Percentiles rank a stretch among this genome's conserved stretches.
Evolutionary conservation across 2,329 filamentous ascomycete species (phyloP).

Genomic region (Sporothrix curviconia): DNA sequence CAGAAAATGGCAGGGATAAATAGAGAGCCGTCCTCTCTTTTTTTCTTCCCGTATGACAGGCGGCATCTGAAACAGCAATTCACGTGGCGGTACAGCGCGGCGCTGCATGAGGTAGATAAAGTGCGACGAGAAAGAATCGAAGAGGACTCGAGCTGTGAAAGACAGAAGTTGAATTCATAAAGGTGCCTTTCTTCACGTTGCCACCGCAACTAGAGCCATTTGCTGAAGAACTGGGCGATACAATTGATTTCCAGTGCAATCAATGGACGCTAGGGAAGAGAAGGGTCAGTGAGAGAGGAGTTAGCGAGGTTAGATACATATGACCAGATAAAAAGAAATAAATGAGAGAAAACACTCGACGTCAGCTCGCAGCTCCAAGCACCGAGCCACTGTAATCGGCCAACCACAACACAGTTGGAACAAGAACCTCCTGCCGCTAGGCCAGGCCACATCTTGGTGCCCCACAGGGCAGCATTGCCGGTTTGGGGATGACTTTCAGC

Average conservation of each 20-base stretch:
- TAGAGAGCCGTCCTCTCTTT: neutral
- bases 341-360: neutral
- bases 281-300: neutral
- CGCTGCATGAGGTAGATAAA: neutral
- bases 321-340: neutral
- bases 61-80: conserved; percentile 4
- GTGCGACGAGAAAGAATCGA: neutral
- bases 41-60: neutral
- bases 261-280: neutral
- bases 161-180: no score
- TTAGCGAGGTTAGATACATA: neutral
- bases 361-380: neutral
- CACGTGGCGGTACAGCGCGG: neutral
- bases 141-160: neutral
- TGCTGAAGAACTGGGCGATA: neutral
- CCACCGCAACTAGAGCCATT: neutral
- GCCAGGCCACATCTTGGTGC: neutral
- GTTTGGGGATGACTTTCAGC: no score
- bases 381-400: neutral
- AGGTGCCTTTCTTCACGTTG: neutral
- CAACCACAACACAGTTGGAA: neutral
- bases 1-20: neutral
- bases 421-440: neutral
- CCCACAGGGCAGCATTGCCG: neutral
- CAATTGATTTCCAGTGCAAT: neutral